Evolutionary conservation across 1,284 basidiomycete genomes (phyloP).

Genomic region (Mycena citricolor): DNA sequence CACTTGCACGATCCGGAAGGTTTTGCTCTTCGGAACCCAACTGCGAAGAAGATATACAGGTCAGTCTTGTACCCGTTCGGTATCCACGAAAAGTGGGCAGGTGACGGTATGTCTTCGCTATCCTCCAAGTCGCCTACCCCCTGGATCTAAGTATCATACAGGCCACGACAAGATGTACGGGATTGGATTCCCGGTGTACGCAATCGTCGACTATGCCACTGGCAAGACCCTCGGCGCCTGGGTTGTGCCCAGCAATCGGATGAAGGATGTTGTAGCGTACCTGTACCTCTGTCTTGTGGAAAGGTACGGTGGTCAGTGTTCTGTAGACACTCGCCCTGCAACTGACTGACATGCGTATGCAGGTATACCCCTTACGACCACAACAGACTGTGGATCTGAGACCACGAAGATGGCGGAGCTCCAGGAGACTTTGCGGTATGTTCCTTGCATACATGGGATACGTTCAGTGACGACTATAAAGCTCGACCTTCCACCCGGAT

Average conservation of each 20-base stretch:
- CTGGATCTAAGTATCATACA: too few relatives aligned
- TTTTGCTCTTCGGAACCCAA: slow-evolving; percentile 31
- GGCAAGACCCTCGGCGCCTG: slow-evolving; percentile 33
- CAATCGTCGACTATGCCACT: slow-evolving; percentile 30
- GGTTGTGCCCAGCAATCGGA: slow-evolving; percentile 37
- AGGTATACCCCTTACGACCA: slow-evolving; percentile 37
- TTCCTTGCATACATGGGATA: neutral
- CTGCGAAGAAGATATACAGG: slow-evolving; percentile 28
- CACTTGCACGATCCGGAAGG: slow-evolving; percentile 25
- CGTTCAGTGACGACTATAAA: too few relatives aligned
- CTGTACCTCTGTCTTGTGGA: slow-evolving; percentile 32
- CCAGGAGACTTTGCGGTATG: slow-evolving; percentile 33
- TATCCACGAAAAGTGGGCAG: slow-evolving; percentile 34
- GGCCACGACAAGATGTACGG: slow-evolving; percentile 37
- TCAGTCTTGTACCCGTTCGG: slow-evolving; percentile 26
- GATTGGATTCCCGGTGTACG: slow-evolving; percentile 39
- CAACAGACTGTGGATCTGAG: slow-evolving; percentile 37
- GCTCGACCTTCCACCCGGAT: slow-evolving; percentile 18
- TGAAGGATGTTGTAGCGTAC: slow-evolving; percentile 30
- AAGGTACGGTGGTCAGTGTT: slow-evolving; percentile 30
- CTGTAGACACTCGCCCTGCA: neutral
- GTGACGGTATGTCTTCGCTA: too few relatives aligned
- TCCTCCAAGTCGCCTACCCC: too few relatives aligned
- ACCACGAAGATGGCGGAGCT: slow-evolving; percentile 31
- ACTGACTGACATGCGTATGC: neutral